phyloP scores from a whole-genome alignment of 129 eudicot species.

The Helichrysum umbraculigerum region DNA sequence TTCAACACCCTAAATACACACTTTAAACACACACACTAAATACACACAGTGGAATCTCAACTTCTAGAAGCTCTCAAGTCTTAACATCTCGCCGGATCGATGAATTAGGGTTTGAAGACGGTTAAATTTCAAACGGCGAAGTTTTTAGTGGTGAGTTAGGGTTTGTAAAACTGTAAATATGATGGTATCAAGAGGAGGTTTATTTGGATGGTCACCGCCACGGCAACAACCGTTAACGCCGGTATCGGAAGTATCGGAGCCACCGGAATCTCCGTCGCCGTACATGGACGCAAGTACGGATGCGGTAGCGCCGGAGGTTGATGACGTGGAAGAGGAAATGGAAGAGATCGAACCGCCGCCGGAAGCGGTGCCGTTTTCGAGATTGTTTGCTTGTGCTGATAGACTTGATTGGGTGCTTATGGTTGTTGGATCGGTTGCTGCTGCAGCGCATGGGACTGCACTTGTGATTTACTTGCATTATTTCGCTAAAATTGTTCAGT shows the following conservation, averaged over 20 bases:
- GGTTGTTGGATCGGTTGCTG: slow-evolving; percentile 92
- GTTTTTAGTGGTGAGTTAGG: slow-evolving; percentile 14
- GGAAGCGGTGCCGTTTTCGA: slow-evolving; percentile 87
- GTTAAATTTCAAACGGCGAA: not conserved
- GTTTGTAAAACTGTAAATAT: slow-evolving; percentile 39
- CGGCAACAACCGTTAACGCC: slow-evolving; percentile 96
- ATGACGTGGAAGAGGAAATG: slow-evolving; percentile 71
- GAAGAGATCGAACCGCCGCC: slow-evolving; percentile 99
- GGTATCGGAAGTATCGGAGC: slow-evolving; percentile 99
- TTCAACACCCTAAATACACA: slow-evolving; percentile 10
- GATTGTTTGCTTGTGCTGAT: slow-evolving; percentile 92
- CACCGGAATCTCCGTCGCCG: slow-evolving; percentile 99
- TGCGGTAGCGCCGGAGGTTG: slow-evolving; percentile 63
- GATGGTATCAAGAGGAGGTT: slow-evolving; percentile 87
- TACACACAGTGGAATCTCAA: not conserved
- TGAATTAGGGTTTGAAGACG: slow-evolving; percentile 44
- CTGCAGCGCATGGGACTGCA: slow-evolving; percentile 99
- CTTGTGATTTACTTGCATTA: slow-evolving; percentile 94
- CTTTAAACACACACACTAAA: not conserved
- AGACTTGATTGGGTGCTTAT: slow-evolving; percentile 84
- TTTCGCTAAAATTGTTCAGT: slow-evolving; percentile 75
- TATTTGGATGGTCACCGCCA: slow-evolving; percentile 99
- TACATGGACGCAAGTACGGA: slow-evolving; percentile 66
- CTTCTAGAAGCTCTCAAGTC: slow-evolving; percentile 2
- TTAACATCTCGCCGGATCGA: slow-evolving; percentile 28